These are phyloP conservation scores for Termitomyces sp. DNA, from an alignment of 768 basidiomycete species.

Conservation along the genomic window DNA sequence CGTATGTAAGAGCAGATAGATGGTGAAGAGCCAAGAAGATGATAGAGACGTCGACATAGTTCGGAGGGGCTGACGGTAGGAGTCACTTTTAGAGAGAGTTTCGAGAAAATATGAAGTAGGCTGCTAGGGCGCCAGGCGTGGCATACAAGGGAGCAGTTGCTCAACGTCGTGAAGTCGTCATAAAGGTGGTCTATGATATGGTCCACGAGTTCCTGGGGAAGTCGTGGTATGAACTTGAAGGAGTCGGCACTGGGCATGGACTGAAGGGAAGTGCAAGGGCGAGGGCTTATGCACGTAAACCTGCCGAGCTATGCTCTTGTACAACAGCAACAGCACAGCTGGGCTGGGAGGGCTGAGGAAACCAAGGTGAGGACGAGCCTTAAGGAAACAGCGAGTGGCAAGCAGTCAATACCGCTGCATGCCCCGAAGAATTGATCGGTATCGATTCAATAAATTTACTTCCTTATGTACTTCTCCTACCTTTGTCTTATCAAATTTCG, in stretches of 20 bases:
- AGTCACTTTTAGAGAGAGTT: constrained; percentile 29
- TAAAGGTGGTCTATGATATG: constrained; percentile 42
- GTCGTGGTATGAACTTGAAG: constrained; percentile 13
- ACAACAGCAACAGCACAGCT: constrained; percentile 9
- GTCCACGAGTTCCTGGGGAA: constrained; percentile 48
- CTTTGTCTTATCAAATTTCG: constrained; percentile 14
- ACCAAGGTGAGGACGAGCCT: constrained; percentile 3
- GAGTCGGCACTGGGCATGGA: constrained; percentile 9
- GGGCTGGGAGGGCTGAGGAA: background rate
- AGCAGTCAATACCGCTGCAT: constrained; percentile 17
- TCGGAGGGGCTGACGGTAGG: constrained; percentile 19
- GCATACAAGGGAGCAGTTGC: constrained; percentile 33
- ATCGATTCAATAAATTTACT: constrained; percentile 17
- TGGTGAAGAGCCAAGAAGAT: constrained; percentile 28
- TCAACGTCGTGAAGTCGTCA: constrained; percentile 28
- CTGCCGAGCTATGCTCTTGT: constrained; percentile 8
- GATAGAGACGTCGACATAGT: constrained; percentile 32
- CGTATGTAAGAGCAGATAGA: constrained; percentile 30
- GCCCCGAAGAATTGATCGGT: constrained; percentile 15
- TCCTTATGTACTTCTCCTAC: constrained; percentile 2
- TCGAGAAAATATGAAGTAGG: constrained; percentile 38
- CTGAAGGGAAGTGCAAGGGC: constrained; percentile 3
- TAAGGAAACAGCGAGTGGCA: constrained; percentile 10
- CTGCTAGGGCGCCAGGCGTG: constrained; percentile 36
- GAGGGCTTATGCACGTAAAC: constrained; percentile 10